phyloP scores from a whole-genome alignment of 176 grass and related monocot species.

The Tillandsia leiboldiana region DNA sequence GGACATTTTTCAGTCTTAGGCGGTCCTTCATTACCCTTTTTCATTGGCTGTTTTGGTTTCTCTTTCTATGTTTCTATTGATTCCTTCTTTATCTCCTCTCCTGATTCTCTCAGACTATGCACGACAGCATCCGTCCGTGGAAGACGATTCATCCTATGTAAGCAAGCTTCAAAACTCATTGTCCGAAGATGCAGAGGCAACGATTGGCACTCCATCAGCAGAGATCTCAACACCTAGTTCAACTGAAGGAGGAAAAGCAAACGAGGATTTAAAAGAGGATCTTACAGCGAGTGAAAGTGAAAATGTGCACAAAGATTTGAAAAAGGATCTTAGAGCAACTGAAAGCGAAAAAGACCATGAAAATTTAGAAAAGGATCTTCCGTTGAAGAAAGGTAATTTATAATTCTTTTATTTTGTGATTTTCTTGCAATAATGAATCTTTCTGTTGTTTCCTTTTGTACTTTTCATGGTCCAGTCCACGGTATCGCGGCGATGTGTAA shows the following conservation, averaged over 20 bases:
- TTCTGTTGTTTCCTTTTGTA: neutral
- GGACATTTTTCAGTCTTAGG: neutral
- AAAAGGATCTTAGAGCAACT: neutral
- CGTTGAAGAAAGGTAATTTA: constrained; percentile 26
- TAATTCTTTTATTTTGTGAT: neutral
- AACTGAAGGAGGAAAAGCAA: neutral
- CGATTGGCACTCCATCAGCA: neutral
- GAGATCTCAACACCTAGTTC: neutral
- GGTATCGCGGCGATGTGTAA: too few relatives aligned
- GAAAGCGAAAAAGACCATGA: too few relatives aligned
- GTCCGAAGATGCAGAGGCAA: neutral
- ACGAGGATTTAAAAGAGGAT: neutral
- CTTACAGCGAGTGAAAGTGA: neutral
- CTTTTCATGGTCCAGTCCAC: too few relatives aligned
- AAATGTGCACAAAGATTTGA: neutral
- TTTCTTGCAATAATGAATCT: neutral
- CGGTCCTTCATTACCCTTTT: constrained; percentile 10
- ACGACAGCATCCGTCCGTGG: neutral
- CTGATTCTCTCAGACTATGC: neutral
- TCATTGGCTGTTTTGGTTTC: neutral
- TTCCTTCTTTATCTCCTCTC: neutral
- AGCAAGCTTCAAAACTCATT: neutral
- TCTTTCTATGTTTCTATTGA: neutral
- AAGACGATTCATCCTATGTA: neutral
- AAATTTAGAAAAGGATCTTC: neutral